A percentile compares a stretch with the other conserved stretches of the same genome.
Evolutionary conservation across 2,329 filamentous ascomycete genomes (phyloP).

Genomic region (Penicillium sp.): DNA sequence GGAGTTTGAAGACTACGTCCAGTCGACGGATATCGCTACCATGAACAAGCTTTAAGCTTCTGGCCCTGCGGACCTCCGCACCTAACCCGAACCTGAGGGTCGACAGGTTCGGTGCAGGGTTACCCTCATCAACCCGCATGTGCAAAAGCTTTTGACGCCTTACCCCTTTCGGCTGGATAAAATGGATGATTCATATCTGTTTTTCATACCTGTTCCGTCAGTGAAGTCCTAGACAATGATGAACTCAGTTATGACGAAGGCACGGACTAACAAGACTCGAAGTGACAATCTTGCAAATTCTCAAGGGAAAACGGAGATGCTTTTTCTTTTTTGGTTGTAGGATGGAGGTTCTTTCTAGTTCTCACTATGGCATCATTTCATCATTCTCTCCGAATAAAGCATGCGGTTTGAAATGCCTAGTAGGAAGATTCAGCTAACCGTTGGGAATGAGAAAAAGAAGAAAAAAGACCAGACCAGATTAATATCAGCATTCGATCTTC

Average conservation of each 20-base stretch:
- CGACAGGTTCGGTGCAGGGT: too few species aligned
- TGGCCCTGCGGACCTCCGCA: too few species aligned
- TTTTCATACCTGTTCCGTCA: too few species aligned
- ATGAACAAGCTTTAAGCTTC: too few species aligned
- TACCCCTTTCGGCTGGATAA: too few species aligned
- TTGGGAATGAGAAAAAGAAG: background rate
- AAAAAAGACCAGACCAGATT: background rate
- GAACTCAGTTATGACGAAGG: background rate
- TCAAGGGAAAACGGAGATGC: background rate
- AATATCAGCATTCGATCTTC: background rate
- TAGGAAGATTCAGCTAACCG: background rate
- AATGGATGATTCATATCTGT: too few species aligned
- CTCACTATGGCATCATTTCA: background rate
- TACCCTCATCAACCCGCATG: too few species aligned
- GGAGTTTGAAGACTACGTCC: too few species aligned
- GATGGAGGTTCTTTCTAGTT: background rate
- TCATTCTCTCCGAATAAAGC: background rate
- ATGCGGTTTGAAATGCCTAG: too few species aligned
- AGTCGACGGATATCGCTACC: too few species aligned
- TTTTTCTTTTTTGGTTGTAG: background rate
- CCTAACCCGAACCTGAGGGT: too few species aligned
- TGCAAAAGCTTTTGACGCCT: too few species aligned
- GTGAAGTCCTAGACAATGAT: background rate
- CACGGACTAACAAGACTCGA: background rate
- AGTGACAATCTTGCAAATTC: fast-evolving